Base-by-base conservation (phyloP, 2,329 filamentous ascomycete species). In the Ophiosphaerella narmari region DNA sequence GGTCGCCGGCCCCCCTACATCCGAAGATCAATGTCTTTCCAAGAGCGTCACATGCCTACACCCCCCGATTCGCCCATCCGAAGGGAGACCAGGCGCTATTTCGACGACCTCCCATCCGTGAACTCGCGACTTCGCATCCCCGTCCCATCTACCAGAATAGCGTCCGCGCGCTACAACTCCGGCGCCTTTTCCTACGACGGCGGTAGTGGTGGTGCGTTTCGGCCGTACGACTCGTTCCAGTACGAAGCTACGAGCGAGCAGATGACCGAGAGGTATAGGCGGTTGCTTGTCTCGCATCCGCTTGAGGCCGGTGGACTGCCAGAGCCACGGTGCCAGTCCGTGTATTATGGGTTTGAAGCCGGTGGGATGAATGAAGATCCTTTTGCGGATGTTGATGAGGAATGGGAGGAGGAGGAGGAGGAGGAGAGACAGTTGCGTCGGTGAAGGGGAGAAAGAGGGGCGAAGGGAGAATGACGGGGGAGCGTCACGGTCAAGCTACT, bases 291-390 rank as follows among this genome's bases (percentile, higher is more conserved):
- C 12, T 13, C 39, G 14, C 39, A 40, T 13, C 39, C 6, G n/a
- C 9, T 39, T 3, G 39, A 44, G 31, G 39, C 23, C 7, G 21
- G 43, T 14, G 33, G 48, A 5, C 35, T 54, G 23, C 56, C 56
- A 9, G 13, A 9, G 16, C 56, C 56, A 7, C 32, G 35, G n/a
- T 38, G 35, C 2, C 26, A 24, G 21, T 55, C 48, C 1, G 53
- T 60, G 37, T 60, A 60, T 23, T 37, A 29, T 13, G 39, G 52
- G 1, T 60, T 49, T 24, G 39, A 46, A 6, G 35, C 52, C 21
- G 14, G 5, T 1, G 24, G 7, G 13, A 48, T 47, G 9, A 42
- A 51, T 9, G 41, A 32, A 1, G 36, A 57, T 36, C 49, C 43
- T 16, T 54, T 36, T 29, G 48, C 50, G 37, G 21, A 33, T 14